Evolutionary conservation across 805 yeast species (phyloP).

Genomic region (Monosporozyma yasuniensis): DNA sequence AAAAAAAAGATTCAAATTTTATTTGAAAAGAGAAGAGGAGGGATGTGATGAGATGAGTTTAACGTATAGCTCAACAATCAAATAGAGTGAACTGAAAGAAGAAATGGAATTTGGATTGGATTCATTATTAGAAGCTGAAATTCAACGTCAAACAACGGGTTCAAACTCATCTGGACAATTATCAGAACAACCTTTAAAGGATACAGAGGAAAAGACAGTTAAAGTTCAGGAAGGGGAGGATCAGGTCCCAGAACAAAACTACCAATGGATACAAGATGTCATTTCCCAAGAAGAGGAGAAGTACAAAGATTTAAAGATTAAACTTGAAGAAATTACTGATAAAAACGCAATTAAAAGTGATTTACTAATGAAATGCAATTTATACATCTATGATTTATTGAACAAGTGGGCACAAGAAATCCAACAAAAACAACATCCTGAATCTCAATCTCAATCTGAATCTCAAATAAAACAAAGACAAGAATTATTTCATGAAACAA

Average conservation of each 20-base stretch:
- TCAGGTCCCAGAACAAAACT: neutral
- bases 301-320: neutral
- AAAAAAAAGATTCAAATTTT: neutral
- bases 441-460: slow-evolving; percentile 5
- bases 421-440: slow-evolving; percentile 2
- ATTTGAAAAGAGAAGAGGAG: neutral
- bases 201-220: neutral
- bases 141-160: neutral
- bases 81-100: neutral
- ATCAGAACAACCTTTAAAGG: too few species aligned
- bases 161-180: neutral
- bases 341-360: slow-evolving; percentile 19
- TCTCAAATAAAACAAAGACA: slow-evolving; percentile 9
- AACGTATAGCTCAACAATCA: neutral
- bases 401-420: slow-evolving; percentile 28
- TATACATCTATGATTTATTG: slow-evolving; percentile 29
- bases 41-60: neutral
- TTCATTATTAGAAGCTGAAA: neutral
- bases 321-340: neutral
- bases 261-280: neutral
- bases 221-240: neutral
- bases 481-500: slow-evolving; percentile 38
- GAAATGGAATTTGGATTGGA: neutral
- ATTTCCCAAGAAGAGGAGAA: neutral
- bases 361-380: slow-evolving; percentile 41